A percentile compares a stretch with the other conserved stretches of the same genome.
phyloP scores from a whole-genome alignment of 1,284 basidiomycete genomes.

The Boletus sp. region DNA sequence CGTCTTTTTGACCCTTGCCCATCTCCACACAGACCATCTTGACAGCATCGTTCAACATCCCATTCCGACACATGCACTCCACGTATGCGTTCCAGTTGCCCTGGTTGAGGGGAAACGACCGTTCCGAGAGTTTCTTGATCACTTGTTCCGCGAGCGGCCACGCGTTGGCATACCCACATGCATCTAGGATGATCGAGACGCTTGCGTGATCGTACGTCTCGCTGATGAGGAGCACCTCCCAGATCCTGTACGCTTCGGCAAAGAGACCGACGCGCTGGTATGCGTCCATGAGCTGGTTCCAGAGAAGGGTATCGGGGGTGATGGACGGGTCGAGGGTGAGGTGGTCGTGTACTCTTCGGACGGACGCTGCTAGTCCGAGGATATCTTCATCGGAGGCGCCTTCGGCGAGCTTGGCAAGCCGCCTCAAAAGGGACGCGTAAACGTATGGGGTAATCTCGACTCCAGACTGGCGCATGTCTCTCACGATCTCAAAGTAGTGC shows the following conservation, averaged over 20 bases:
- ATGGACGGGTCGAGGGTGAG: conserved; percentile 75
- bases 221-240: conserved; percentile 71
- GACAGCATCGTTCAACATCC: conserved; percentile 65
- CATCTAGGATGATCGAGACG: conserved; percentile 81
- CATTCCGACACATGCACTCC: conserved; percentile 81
- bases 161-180: conserved; percentile 64
- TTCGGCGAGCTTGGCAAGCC: conserved; percentile 46
- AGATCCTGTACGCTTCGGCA: conserved; percentile 70
- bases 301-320: conserved; percentile 70
- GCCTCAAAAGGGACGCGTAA: conserved; percentile 70
- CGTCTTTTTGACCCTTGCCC: conserved; percentile 40
- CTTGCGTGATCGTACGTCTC: conserved; percentile 58
- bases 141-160: conserved; percentile 50
- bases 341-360: conserved; percentile 74
- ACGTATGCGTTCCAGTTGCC: conserved; percentile 78
- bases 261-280: conserved; percentile 77
- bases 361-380: conserved; percentile 41
- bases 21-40: conserved; percentile 65
- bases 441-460: conserved; percentile 55
- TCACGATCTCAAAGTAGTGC: conserved; percentile 74
- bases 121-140: conserved; percentile 47
- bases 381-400: conserved; percentile 25
- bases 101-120: conserved; percentile 52
- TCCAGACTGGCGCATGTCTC: conserved; percentile 76
- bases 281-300: conserved; percentile 88